A percentile compares a stretch with the other conserved stretches of the same genome.
These are phyloP conservation scores for Aegilops bicornis DNA, from an alignment of 176 grass and related monocot genomes.

Conservation along the genomic window DNA sequence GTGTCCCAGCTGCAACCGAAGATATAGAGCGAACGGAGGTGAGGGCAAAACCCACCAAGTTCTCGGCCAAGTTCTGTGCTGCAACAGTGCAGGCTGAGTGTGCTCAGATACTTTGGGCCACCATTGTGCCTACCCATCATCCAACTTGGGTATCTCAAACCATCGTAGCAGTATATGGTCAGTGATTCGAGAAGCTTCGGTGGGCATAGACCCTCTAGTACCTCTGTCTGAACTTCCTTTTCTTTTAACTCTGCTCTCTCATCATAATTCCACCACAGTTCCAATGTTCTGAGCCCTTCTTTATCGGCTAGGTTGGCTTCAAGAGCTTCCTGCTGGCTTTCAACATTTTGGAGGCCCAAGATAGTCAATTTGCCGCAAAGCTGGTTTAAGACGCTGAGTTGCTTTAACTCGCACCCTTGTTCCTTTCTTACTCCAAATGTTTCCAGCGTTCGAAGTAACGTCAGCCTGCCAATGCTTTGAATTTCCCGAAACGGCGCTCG, in stretches of 20 bases:
- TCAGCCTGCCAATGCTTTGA: slow-evolving; percentile 5
- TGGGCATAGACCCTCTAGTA: slow-evolving; percentile 43
- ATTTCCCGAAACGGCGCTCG: neutral
- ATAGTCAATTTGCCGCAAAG: neutral
- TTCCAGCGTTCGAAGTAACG: neutral
- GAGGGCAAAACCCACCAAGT: neutral
- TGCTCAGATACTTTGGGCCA: neutral
- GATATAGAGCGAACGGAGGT: neutral
- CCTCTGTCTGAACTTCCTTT: neutral
- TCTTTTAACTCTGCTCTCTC: too few relatives aligned
- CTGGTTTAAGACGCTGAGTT: slow-evolving; percentile 32
- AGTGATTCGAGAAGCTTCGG: neutral
- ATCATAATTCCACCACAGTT: neutral
- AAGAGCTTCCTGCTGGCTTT: slow-evolving; percentile 31
- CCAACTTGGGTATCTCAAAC: slow-evolving; percentile 28
- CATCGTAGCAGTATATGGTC: neutral
- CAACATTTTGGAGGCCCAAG: slow-evolving; percentile 22
- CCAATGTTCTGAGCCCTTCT: neutral
- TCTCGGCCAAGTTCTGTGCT: neutral
- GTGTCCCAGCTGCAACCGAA: rapidly evolving
- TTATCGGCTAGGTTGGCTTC: slow-evolving; percentile 24
- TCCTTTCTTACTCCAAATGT: neutral
- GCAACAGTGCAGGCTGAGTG: rapidly evolving
- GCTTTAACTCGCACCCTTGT: neutral
- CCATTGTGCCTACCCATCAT: neutral